phyloP scores from a whole-genome alignment of 371 early-diverging fungal genomes.

The Apophysomyces sp. region DNA sequence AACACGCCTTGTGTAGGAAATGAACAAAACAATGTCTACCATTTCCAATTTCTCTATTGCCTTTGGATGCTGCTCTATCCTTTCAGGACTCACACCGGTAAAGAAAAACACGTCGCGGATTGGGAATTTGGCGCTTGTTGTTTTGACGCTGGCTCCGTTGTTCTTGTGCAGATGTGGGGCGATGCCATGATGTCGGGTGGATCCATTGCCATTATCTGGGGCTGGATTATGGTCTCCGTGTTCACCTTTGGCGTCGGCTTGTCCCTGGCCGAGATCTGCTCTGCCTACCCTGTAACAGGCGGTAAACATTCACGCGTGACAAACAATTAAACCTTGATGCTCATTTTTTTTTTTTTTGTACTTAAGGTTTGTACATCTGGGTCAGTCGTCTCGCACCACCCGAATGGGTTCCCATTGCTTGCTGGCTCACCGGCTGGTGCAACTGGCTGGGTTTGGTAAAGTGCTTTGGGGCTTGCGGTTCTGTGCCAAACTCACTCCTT shows the following conservation, averaged over 20 bases:
- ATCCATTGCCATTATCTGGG: slow-evolving; percentile 67
- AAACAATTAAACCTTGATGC: background rate
- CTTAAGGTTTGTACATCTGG: slow-evolving; percentile 45
- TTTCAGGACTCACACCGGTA: slow-evolving; percentile 61
- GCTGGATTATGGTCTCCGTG: slow-evolving; percentile 63
- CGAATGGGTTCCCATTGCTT: slow-evolving; percentile 51
- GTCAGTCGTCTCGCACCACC: slow-evolving; percentile 52
- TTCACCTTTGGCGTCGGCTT: slow-evolving; percentile 63
- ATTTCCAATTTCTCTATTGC: slow-evolving; percentile 67
- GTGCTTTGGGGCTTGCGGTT: too few species aligned
- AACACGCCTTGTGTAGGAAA: slow-evolving; percentile 44
- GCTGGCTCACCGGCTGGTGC: slow-evolving; percentile 53
- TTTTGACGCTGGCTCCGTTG: too few species aligned
- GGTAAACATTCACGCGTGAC: slow-evolving; percentile 34
- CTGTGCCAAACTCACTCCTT: too few species aligned
- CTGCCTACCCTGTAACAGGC: slow-evolving; percentile 67
- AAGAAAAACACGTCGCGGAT: slow-evolving; percentile 1
- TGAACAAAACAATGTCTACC: slow-evolving; percentile 64
- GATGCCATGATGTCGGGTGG: slow-evolving; percentile 64
- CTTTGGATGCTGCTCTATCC: slow-evolving; percentile 60
- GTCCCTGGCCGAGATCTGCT: slow-evolving; percentile 72
- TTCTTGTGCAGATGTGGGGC: slow-evolving; percentile 35
- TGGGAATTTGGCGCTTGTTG: too few species aligned
- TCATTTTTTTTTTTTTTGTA: background rate
- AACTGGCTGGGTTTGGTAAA: slow-evolving; percentile 55